phyloP scores from a whole-genome alignment of 2,329 filamentous ascomycete genomes.

The Didymella arachidicola region DNA sequence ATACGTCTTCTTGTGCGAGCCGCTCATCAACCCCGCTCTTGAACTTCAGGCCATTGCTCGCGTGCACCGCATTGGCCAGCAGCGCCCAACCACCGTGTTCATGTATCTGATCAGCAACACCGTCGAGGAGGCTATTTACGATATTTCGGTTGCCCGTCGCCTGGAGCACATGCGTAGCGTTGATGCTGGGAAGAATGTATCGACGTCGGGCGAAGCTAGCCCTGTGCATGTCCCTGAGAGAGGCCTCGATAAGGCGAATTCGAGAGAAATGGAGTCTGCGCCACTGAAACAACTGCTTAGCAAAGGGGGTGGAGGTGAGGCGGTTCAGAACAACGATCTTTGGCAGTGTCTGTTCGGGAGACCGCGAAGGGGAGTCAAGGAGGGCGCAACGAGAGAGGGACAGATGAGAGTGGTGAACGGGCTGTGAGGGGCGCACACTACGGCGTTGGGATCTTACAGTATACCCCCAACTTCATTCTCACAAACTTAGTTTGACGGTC shows the following conservation, averaged over 20 bases:
- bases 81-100: slow-evolving; percentile 89
- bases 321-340: slow-evolving; percentile 78
- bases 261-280: slow-evolving; percentile 79
- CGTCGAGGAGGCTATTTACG: slow-evolving; percentile 90
- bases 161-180: slow-evolving; percentile 74
- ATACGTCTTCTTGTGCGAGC: slow-evolving; percentile 94
- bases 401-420: slow-evolving; percentile 10
- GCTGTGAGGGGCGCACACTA: slow-evolving; percentile 54
- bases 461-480: background rate
- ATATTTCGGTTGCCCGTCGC: slow-evolving; percentile 80
- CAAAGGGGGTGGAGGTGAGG: slow-evolving; percentile 75
- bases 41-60: slow-evolving; percentile 95
- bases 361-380: slow-evolving; percentile 3
- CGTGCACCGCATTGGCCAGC: slow-evolving; percentile 92
- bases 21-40: slow-evolving; percentile 88
- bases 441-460: slow-evolving; percentile 43
- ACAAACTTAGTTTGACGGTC: background rate
- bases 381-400: slow-evolving; percentile 1
- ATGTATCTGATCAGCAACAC: slow-evolving; percentile 92
- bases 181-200: background rate
- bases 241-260: slow-evolving; percentile 82
- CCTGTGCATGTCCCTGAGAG: slow-evolving; percentile 60
- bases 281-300: slow-evolving; percentile 75
- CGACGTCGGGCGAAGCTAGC: slow-evolving; percentile 35
- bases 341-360: slow-evolving; percentile 89